Evolutionary conservation across 805 yeast species (phyloP).

Genomic region (Starmerella vitae): DNA sequence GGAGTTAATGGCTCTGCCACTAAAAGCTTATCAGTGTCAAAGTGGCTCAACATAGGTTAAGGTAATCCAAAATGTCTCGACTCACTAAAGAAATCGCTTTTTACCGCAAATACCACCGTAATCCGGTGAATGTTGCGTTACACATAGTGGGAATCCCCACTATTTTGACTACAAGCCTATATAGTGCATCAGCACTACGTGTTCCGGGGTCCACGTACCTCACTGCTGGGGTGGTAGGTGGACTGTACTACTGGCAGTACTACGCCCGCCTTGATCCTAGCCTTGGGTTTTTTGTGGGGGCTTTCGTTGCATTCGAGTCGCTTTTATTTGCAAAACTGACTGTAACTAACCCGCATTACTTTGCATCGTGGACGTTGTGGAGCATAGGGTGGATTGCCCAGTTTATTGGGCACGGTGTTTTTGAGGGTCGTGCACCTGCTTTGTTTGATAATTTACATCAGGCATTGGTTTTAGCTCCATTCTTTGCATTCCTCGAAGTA

Average conservation of each 20-base stretch:
- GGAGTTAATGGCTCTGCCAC: conserved; percentile 54
- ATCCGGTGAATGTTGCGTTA: conserved; percentile 51
- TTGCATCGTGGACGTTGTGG: conserved; percentile 34
- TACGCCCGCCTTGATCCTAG: conserved; percentile 45
- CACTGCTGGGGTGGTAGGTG: conserved; percentile 33
- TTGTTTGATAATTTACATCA: conserved; percentile 68
- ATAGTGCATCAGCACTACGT: conserved; percentile 28
- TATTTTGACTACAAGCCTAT: conserved; percentile 45
- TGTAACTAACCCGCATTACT: conserved; percentile 22
- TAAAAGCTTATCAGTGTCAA: conserved; percentile 5
- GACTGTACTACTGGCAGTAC: conserved; percentile 40
- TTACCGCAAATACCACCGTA: conserved; percentile 36
- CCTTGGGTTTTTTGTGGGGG: conserved; percentile 36
- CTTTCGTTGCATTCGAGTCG: conserved; percentile 28
- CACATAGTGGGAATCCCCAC: conserved; percentile 72
- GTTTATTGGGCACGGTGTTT: conserved; percentile 74
- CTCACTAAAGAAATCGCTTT: conserved; percentile 44
- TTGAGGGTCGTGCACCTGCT: conserved; percentile 78
- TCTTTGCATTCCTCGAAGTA: conserved; percentile 68
- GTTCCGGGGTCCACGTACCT: conserved; percentile 16
- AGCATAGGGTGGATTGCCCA: conserved; percentile 63
- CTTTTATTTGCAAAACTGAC: conserved; percentile 23
- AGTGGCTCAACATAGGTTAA: conserved; percentile 16
- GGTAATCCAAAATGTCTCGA: not conserved
- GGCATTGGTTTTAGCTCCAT: conserved; percentile 83